Conservation (phyloP, 2,329 filamentous ascomycete species). For the Stagonosporopsis chrysanthemi region DNA sequence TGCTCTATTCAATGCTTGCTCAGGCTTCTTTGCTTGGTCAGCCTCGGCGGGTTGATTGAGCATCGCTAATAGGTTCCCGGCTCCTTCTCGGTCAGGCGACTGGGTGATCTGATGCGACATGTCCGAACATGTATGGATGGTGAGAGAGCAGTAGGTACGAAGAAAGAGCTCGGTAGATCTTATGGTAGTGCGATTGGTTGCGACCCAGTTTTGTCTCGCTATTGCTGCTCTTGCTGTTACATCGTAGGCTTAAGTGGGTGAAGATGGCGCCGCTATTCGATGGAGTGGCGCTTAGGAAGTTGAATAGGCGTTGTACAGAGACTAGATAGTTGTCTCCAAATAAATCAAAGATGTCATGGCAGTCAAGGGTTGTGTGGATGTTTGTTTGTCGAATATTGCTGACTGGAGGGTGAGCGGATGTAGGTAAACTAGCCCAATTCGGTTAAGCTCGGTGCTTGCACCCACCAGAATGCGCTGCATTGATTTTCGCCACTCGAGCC, state of each 20-base stretch:
- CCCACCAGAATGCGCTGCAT: not conserved
- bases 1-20: conserved; percentile 45
- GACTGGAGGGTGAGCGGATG: conserved; percentile 9
- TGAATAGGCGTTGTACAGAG: not conserved
- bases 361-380: not conserved
- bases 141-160: not conserved
- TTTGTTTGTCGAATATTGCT: conserved; percentile 1
- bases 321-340: not conserved
- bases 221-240: conserved; percentile 5
- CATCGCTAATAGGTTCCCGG: conserved; percentile 22
- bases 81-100: conserved; percentile 14
- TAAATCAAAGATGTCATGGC: not conserved
- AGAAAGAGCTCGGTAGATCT: not conserved
- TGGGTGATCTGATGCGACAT: conserved; percentile 24
- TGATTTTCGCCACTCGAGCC: not conserved
- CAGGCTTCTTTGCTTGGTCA: conserved; percentile 31
- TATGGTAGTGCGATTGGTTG: not conserved
- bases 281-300: not conserved
- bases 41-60: conserved; percentile 25
- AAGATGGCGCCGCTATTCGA: not conserved
- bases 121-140: not conserved
- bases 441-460: not conserved
- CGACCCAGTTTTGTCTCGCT: conserved; percentile 12
- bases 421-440: not conserved
- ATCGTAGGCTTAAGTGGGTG: not conserved